These are phyloP conservation scores for Trypanosomatidae sp. DNA, from an alignment of 208 protist genomes.

Conservation along the genomic window DNA sequence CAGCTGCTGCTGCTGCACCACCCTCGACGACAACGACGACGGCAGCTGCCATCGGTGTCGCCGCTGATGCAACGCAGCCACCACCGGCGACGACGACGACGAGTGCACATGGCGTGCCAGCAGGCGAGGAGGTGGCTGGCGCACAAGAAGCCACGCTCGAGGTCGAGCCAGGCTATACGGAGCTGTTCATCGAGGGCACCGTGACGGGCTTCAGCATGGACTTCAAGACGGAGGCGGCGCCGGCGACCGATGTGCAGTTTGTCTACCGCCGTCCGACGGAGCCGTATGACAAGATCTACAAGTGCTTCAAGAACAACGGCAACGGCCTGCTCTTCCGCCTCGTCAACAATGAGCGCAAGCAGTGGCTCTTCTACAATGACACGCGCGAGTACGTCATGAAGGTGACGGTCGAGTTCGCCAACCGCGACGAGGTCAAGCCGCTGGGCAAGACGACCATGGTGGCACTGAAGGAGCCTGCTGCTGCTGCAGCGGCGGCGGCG, in stretches of 20 bases:
- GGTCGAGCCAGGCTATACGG: slow-evolving; percentile 56
- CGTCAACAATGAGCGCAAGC: slow-evolving; percentile 14
- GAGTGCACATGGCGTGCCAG: background rate
- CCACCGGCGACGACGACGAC: background rate
- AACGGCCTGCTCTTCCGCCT: slow-evolving; percentile 58
- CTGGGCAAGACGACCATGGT: too few species aligned
- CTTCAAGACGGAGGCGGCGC: slow-evolving; percentile 41
- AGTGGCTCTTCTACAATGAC: slow-evolving; percentile 58
- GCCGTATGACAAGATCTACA: slow-evolving; percentile 56
- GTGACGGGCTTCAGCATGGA: slow-evolving; percentile 34
- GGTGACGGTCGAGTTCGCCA: slow-evolving; percentile 26
- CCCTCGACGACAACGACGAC: too few species aligned
- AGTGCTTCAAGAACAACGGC: slow-evolving; percentile 60
- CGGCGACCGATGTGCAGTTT: slow-evolving; percentile 29
- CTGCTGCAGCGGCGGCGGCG: too few species aligned
- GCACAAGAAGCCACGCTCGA: slow-evolving; percentile 41
- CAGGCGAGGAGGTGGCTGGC: slow-evolving; percentile 7
- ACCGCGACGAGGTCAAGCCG: slow-evolving; percentile 11
- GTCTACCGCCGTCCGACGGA: slow-evolving; percentile 27
- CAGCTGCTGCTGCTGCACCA: slow-evolving; percentile 2
- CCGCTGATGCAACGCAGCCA: too few species aligned
- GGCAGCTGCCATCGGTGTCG: too few species aligned
- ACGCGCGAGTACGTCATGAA: slow-evolving; percentile 31
- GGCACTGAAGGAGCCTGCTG: too few species aligned
- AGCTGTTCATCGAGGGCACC: slow-evolving; percentile 55